Base-by-base conservation (phyloP, 2,329 filamentous ascomycete species). In the Ophiostoma sp. region DNA sequence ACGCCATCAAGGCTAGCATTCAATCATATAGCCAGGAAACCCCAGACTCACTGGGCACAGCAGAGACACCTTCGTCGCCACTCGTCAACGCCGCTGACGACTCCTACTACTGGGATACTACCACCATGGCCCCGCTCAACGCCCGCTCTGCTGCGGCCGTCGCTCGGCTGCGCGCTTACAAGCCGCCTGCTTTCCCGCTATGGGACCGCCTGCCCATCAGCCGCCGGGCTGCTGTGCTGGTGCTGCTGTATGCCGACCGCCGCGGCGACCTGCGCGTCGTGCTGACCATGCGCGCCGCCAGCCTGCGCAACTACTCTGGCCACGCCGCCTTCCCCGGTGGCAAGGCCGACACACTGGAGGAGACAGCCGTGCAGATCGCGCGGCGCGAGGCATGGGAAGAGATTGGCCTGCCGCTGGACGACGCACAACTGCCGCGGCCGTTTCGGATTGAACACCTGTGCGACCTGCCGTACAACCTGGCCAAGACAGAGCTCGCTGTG, bases 321-420 rank as follows among this genome's bases (percentile, higher is more conserved):
- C 92, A 97, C 75, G 93, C 91, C 36, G 93, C 93, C 45, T 87
- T 97, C 67, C 92, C 93, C 0, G 92, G 92, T 66, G 93, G 92
- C 73, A 90, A 87, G 79, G 88, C 83, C 63, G 87, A 89, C 73
- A 80, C 77, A 2, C 71, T 80, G 3, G 78, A 81, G 41, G 86
- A 89, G 74, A 85, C 84, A n/a, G 83, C 86, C 79, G 92, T 92
- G 77, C 85, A 93, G 75, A 96, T 93, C 66, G 93, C 94, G 8
- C 87, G 94, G 36, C 87, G 94, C 72, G 94, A 98, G 81, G 93
- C 94, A 0, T 90, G 85, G 77, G 94, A 98, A 77, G 94, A 98
- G 77, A 97, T 98, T 72, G 94, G 94, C 1, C 86, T 98, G 2
- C 91, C 94, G 1, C 83, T 89, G 74, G 83, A 87, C 73, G 87